Evolutionary conservation across 2,329 filamentous ascomycete genomes (phyloP), one percentile per base, ranked within the genome.

Genomic region (Shiraia sp.): DNA sequence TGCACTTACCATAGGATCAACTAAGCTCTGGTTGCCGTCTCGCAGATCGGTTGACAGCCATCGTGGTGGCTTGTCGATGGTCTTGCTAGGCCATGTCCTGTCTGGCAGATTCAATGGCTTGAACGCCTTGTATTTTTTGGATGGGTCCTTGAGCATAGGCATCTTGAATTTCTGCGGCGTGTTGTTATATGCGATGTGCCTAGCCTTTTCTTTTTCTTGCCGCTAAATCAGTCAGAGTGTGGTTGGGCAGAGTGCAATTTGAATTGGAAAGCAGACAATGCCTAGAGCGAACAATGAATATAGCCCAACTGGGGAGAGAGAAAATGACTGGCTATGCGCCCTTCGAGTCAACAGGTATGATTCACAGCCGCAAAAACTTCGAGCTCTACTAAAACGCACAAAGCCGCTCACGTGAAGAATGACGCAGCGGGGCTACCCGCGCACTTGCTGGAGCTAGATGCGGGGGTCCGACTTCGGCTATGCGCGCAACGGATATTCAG

Each of bases 1-100:
- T 10, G 15, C 24, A 36, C 81, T 55, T 77, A 89, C 87, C 91
- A 97, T 96, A 51, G 92, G 91, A 69, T 96, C 89, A 24, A 89
- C 84, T 70, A 96, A 77, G 70, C 86, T 91, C 76, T 97, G 92
- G 77, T 96, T 96, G 42, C 91, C 92, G 77, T 97, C 92, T 63
- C 92, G 79, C 60, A 95, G 75, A 69, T 93, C 88, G 28, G 90
- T 95, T 31, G 88, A 87, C 65, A 96, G 82, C 91, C 91, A 97
- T 62, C 92, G 80, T 25, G 90, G 91, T 35, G 91, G 81, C 74
- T 91, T 93, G 61, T 88, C 82, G 61, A 96, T 80, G 28, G 80
- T 82, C 75, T 88, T 91, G 66, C 80, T 81, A 9, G 90, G 90
- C 90, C 90, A 95, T 86, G 87, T 82, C 26, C 87, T 79, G 68